A percentile compares a stretch with the other conserved stretches of the same genome.
Conservation (phyloP, 306 rosid genomes). For the Dalbergia cultrata region DNA sequence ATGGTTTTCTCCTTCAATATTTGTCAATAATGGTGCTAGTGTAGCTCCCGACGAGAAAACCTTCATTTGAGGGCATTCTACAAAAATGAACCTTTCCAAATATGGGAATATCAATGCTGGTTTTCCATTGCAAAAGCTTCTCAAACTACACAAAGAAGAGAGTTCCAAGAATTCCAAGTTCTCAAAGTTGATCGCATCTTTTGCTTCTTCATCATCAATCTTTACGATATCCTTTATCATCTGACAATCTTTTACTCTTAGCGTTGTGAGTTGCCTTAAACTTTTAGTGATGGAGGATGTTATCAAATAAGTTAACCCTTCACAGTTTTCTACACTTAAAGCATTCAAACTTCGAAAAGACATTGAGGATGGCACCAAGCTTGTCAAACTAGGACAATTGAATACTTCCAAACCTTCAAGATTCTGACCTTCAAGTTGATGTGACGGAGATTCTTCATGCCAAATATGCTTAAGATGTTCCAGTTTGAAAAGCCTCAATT, state of each 20-base stretch:
- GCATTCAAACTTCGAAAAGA: background rate
- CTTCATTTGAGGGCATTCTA: constrained; percentile 7
- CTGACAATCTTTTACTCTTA: background rate
- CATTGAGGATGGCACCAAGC: background rate
- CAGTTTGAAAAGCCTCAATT: background rate
- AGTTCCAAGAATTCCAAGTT: background rate
- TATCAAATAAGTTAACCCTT: background rate
- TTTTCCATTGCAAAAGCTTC: constrained; percentile 27
- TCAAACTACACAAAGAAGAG: background rate
- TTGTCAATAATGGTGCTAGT: background rate
- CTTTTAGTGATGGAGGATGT: constrained; percentile 3
- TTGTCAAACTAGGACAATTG: background rate
- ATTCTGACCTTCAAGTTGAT: background rate
- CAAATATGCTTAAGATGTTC: constrained; percentile 1
- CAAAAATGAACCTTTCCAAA: background rate
- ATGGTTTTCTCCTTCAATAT: background rate
- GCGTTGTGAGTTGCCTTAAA: background rate
- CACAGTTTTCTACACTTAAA: background rate
- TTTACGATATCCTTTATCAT: constrained; percentile 20
- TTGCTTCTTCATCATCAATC: constrained; percentile 8
- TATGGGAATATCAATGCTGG: constrained; percentile 9
- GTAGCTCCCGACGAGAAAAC: background rate
- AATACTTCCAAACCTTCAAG: background rate
- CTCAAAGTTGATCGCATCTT: constrained; percentile 7
- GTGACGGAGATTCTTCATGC: background rate